phyloP scores from a whole-genome alignment of 768 basidiomycete genomes.

The Auricularia sp. region DNA sequence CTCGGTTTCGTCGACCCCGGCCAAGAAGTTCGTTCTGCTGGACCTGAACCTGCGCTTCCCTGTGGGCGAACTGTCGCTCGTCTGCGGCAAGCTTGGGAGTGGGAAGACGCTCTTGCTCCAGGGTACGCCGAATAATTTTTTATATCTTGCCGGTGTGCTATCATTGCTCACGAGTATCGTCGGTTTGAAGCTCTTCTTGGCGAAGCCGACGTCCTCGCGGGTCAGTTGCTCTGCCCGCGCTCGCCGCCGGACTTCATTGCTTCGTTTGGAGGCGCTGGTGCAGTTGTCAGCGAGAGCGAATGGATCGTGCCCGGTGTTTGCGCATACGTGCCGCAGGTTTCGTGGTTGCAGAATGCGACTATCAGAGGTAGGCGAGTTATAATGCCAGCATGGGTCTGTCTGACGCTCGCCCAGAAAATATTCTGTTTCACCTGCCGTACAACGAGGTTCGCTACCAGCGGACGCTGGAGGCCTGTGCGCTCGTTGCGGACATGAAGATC shows the following conservation, averaged over 20 bases:
- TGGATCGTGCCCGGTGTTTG: constrained; percentile 75
- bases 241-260: constrained; percentile 76
- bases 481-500: constrained; percentile 66
- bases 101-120: constrained; percentile 82
- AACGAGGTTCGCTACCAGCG: constrained; percentile 63
- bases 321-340: constrained; percentile 65
- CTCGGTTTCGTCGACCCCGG: constrained; percentile 61
- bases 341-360: constrained; percentile 23
- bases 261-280: constrained; percentile 31
- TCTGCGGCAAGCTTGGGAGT: constrained; percentile 83
- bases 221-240: constrained; percentile 72
- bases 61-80: constrained; percentile 61
- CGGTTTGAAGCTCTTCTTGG: constrained; percentile 56
- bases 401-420: constrained; percentile 39
- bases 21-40: constrained; percentile 62
- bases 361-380: constrained; percentile 33
- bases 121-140: constrained; percentile 24
- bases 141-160: not conserved
- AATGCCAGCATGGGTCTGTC: constrained; percentile 10
- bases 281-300: constrained; percentile 35
- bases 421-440: constrained; percentile 70
- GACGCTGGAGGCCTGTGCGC: constrained; percentile 45
- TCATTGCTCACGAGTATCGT: not conserved
- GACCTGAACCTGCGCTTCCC: constrained; percentile 75
- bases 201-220: constrained; percentile 75